Base-by-base conservation (phyloP, 495 filamentous ascomycete genomes). In the Penicillium angulare region DNA sequence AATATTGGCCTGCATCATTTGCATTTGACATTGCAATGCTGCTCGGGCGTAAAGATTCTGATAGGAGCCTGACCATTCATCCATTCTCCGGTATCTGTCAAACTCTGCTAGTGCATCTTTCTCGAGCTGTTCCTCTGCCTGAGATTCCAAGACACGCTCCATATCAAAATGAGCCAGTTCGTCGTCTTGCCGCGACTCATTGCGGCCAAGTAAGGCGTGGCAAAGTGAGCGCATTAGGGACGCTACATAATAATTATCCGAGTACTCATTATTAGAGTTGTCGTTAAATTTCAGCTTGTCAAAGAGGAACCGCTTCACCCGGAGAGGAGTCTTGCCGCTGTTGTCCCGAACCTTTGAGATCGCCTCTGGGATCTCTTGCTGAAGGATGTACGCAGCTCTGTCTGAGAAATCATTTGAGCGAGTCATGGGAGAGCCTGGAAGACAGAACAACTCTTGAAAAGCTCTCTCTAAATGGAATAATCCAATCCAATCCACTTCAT, bases 251-350 rank as follows among this genome's bases (percentile, higher is more conserved):
- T 86, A 86, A 49, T 87, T 83, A 57, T 99, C 95, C 12, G 90
- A 95, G 57, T 79, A 92, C 60, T 79, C 76, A 58, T 97, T 97
- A 50, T 86, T 85, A 0, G 84, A 82, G 62, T 99, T 97, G 66
- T 97, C 90, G 55, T 97, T 99, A 70, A 89, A 90, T 39, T 86
- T 86, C 21, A 99, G 71, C 68, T 91, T 86, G 54, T 96, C 90
- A 32, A 92, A 79, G 17, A 99, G 74, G 65, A 95, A 96, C 9
- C 75, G 79, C 48, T 90, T 87, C 7, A 86, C 89, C 18, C 79
- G 66, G 56, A 82, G 75, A 0, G 92, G 90, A 55, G 89, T 91
- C 50, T 81, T 86, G 3, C 89, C 90, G 51, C 78, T 78, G 29
- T 80, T 79, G 62, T 93, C 86, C 20, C 89, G 82, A 12, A 96